Base-by-base conservation (phyloP, 2,329 filamentous ascomycete species). In the Penicillium sp. region DNA sequence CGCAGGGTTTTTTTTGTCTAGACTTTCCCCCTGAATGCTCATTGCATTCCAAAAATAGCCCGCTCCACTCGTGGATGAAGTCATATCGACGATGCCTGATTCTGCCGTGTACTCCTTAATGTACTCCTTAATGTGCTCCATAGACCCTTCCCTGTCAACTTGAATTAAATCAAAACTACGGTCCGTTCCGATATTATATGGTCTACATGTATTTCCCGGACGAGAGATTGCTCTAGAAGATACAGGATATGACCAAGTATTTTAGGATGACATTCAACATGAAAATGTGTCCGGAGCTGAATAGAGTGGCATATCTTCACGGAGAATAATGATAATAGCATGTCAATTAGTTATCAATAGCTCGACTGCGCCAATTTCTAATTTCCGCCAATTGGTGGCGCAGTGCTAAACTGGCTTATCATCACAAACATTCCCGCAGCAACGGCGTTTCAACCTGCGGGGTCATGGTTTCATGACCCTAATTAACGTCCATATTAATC, bases 1-100 rank as follows among this genome's bases (percentile, higher is more conserved):
- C n/a, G 16, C 22, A 49, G 47, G 21, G 19, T 21, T 22, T 39
- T 24, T 26, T 16, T 8, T 2, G 3, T 49, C 29, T 19, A 16
- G 8, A 37, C 21, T 31, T 35, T 10, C 29, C 27, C 49, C 49
- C 33, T 44, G 33, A 44, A 22, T 44, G 27, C 24, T 43, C 31
- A 24, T 50, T 31, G 46, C 45, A 24, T 22, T 58, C 53, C 56
- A 53, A 59, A 59, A 53, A 59, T 59, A 59, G 29, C 39, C 35
- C 19, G 21, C 33, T 58, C 56, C 56, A 58, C 52, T 44, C 9
- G 27, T 10, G 16, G 16, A 11, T 48, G 26, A 55, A 47, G 48
- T 49, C 50, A 54, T 50, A 31, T 43, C 22, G 47, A 19, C n/a
- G 43, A 46, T 47, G 24, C 27, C 45, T 29, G 39, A 22, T 39